A percentile compares a stretch with the other conserved stretches of the same genome.
Evolutionary conservation across 345 rosid species (phyloP).

Genomic region (Adansonia digitata): DNA sequence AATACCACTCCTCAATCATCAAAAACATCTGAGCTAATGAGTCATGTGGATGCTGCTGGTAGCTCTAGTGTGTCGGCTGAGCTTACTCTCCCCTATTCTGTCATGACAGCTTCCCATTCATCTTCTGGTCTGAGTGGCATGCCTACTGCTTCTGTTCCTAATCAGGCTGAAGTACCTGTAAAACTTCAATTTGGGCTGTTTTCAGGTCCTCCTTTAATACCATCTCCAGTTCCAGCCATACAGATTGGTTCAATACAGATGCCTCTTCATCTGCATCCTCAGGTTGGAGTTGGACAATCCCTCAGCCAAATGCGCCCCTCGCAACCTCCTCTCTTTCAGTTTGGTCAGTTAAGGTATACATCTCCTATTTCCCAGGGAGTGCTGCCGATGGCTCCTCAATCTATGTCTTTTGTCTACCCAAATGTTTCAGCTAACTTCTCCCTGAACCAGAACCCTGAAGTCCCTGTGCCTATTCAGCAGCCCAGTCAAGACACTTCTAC

Average conservation of each 20-base stretch:
- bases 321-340: conserved; percentile 81
- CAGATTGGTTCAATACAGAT: conserved; percentile 99
- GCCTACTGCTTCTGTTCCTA: conserved; percentile 30
- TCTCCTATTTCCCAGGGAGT: conserved; percentile 74
- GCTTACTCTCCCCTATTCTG: conserved; percentile 31
- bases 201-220: conserved; percentile 84
- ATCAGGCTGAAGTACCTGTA: conserved; percentile 61
- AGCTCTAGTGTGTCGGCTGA: conserved; percentile 31
- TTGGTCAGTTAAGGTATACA: conserved; percentile 81
- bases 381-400: conserved; percentile 55
- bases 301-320: conserved; percentile 55
- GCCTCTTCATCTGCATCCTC: conserved; percentile 95
- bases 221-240: conserved; percentile 91
- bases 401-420: conserved; percentile 49
- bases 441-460: conserved; percentile 46
- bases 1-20: conserved; percentile 30
- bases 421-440: conserved; percentile 39
- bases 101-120: conserved; percentile 28
- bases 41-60: conserved; percentile 34
- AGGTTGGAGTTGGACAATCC: conserved; percentile 44
- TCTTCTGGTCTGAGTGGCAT: conserved; percentile 41
- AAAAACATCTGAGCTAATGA: conserved; percentile 30
- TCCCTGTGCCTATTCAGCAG: conserved; percentile 38
- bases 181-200: conserved; percentile 93
- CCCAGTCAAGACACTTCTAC: conserved; percentile 31